A percentile compares a stretch with the other conserved stretches of the same genome.
These are phyloP conservation scores for Marsdenia floribunda DNA, from an alignment of 257 asterid species.

Conservation along the genomic window DNA sequence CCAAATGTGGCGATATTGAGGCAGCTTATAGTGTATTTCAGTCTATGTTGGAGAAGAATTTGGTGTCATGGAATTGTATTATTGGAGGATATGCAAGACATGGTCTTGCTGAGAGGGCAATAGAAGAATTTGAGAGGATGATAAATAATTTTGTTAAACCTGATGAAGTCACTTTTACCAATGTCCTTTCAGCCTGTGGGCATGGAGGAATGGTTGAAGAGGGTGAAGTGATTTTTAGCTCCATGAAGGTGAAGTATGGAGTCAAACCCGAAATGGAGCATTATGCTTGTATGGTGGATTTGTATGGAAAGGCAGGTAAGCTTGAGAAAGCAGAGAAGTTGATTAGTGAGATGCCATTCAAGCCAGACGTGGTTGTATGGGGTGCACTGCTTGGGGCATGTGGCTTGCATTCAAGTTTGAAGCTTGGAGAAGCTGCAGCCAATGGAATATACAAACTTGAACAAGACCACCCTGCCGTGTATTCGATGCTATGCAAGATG, in stretches of 20 bases:
- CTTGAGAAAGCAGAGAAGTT: slow-evolving; percentile 56
- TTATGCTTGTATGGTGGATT: slow-evolving; percentile 77
- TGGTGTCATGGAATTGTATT: slow-evolving; percentile 70
- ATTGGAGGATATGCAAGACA: slow-evolving; percentile 71
- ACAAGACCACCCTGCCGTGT: slow-evolving; percentile 60
- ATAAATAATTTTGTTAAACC: slow-evolving; percentile 33
- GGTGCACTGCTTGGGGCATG: slow-evolving; percentile 74
- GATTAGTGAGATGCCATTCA: slow-evolving; percentile 56
- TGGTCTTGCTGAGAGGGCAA: slow-evolving; percentile 52
- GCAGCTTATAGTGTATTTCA: slow-evolving; percentile 42
- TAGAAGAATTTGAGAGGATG: slow-evolving; percentile 58
- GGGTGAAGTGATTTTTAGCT: slow-evolving; percentile 54
- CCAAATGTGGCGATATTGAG: slow-evolving; percentile 62
- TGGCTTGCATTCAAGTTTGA: slow-evolving; percentile 51
- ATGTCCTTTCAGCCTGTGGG: slow-evolving; percentile 64
- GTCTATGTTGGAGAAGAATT: slow-evolving; percentile 41
- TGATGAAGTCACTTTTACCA: slow-evolving; percentile 57
- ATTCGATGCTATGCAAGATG: slow-evolving; percentile 43
- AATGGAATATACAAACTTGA: slow-evolving; percentile 42
- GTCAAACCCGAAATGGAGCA: slow-evolving; percentile 54
- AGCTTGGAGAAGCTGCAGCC: slow-evolving; percentile 58
- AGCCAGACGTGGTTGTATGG: slow-evolving; percentile 74
- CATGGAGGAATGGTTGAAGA: slow-evolving; percentile 71
- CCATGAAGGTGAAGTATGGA: slow-evolving; percentile 38
- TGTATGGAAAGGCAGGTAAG: slow-evolving; percentile 68